phyloP scores from a whole-genome alignment of 768 basidiomycete genomes.

The Amanita subjunquillea region DNA sequence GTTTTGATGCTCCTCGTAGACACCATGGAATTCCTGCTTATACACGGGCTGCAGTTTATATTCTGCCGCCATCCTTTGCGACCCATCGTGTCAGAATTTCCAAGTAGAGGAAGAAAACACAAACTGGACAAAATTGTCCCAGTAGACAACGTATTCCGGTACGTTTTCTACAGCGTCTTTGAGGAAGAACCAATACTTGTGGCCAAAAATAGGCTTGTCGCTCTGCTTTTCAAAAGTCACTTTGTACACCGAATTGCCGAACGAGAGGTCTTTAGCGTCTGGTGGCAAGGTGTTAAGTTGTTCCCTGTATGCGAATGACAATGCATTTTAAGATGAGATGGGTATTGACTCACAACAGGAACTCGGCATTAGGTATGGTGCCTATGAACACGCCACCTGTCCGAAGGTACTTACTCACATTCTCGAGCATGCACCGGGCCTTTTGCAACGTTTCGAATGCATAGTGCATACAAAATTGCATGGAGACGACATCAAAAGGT shows the following conservation, averaged over 20 bases:
- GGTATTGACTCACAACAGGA: conserved; percentile 56
- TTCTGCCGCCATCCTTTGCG: conserved; percentile 69
- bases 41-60: conserved; percentile 69
- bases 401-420: conserved; percentile 72
- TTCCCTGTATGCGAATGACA: conserved; percentile 31
- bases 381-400: conserved; percentile 90
- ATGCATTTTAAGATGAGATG: background rate
- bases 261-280: conserved; percentile 60
- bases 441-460: conserved; percentile 90
- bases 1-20: conserved; percentile 75
- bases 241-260: conserved; percentile 86
- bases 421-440: conserved; percentile 85
- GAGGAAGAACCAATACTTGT: conserved; percentile 91
- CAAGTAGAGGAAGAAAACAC: conserved; percentile 29
- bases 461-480: conserved; percentile 99
- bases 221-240: conserved; percentile 76
- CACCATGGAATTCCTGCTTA: conserved; percentile 83
- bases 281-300: conserved; percentile 63
- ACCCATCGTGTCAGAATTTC: background rate
- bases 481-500: conserved; percentile 89
- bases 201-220: conserved; percentile 63
- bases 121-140: conserved; percentile 86
- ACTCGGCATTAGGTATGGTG: conserved; percentile 88
- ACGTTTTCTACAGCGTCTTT: conserved; percentile 95
- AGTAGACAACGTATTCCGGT: conserved; percentile 94